Conservation (phyloP, 2,329 filamentous ascomycete genomes). For the Calycina marina region DNA sequence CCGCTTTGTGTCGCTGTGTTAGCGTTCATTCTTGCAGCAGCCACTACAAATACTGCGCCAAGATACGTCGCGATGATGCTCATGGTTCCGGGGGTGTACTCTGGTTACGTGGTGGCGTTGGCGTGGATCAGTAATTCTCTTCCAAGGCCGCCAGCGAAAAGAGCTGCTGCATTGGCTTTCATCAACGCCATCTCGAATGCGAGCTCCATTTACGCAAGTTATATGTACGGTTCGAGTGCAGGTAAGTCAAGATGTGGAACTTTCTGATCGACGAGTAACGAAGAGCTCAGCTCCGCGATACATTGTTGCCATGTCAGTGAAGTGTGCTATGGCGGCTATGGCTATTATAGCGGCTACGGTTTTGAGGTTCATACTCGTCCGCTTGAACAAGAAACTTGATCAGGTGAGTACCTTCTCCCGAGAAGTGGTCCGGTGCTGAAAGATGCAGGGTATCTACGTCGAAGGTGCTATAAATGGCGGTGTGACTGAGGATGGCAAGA, state of each 20-base stretch:
- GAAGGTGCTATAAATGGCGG: conserved; percentile 32
- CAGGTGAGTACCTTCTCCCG: conserved; percentile 32
- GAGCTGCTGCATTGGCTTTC: conserved; percentile 53
- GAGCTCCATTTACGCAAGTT: conserved; percentile 54
- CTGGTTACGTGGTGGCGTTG: conserved; percentile 51
- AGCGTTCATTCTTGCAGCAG: conserved; percentile 53
- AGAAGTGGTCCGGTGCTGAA: neutral
- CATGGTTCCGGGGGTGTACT: conserved; percentile 51
- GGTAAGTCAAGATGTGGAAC: conserved; percentile 3
- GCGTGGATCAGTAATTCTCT: conserved; percentile 67
- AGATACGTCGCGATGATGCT: conserved; percentile 60
- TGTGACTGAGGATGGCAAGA: conserved; percentile 38
- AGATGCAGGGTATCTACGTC: conserved; percentile 1
- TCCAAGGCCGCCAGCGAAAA: conserved; percentile 51
- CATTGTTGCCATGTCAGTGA: conserved; percentile 45
- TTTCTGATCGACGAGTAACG: neutral
- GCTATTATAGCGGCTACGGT: conserved; percentile 48
- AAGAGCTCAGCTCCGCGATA: conserved; percentile 12
- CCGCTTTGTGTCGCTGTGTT: conserved; percentile 46
- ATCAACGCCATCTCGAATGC: conserved; percentile 63
- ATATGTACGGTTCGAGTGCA: conserved; percentile 44
- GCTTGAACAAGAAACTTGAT: conserved; percentile 57
- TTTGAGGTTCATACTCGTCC: conserved; percentile 46
- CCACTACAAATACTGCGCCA: conserved; percentile 43
- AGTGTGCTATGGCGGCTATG: conserved; percentile 48